A percentile compares a stretch with the other conserved stretches of the same genome.
Conservation (phyloP, 441 rosid genomes). For the Populus hybrid region DNA sequence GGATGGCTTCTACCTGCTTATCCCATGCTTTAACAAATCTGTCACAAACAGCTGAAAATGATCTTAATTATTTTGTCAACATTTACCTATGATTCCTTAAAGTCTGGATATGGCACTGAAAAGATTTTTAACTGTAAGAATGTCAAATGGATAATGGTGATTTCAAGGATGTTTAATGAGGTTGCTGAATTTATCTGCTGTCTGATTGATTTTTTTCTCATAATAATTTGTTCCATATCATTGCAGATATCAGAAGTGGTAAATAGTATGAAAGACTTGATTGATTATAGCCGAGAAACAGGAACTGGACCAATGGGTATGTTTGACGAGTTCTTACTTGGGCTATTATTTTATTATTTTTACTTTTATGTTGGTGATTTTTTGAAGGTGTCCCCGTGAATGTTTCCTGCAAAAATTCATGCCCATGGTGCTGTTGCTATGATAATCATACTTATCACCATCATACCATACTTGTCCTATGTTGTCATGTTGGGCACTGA, state of each 20-base stretch:
- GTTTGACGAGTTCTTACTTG: constrained; percentile 19
- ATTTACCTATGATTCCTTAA: not conserved
- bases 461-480: not conserved
- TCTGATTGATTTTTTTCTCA: not conserved
- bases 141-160: not conserved
- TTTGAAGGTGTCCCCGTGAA: not conserved
- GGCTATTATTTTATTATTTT: not conserved
- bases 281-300: constrained; percentile 91
- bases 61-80: not conserved
- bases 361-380: not conserved
- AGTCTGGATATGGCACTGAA: not conserved
- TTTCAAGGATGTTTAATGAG: not conserved
- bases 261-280: constrained; percentile 98
- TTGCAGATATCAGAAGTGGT: constrained; percentile 99
- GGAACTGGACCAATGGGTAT: constrained; percentile 95
- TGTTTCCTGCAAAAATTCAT: not conserved
- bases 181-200: not conserved
- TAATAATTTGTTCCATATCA: not conserved
- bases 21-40: not conserved
- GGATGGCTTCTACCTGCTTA: not conserved
- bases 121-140: not conserved
- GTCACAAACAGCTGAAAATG: not conserved
- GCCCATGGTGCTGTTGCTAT: not conserved
- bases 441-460: not conserved
- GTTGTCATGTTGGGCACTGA: not conserved